These are phyloP conservation scores for Dendrocalamus latiflorus DNA, from an alignment of 202 grass and related monocot species.

Conservation along the genomic window DNA sequence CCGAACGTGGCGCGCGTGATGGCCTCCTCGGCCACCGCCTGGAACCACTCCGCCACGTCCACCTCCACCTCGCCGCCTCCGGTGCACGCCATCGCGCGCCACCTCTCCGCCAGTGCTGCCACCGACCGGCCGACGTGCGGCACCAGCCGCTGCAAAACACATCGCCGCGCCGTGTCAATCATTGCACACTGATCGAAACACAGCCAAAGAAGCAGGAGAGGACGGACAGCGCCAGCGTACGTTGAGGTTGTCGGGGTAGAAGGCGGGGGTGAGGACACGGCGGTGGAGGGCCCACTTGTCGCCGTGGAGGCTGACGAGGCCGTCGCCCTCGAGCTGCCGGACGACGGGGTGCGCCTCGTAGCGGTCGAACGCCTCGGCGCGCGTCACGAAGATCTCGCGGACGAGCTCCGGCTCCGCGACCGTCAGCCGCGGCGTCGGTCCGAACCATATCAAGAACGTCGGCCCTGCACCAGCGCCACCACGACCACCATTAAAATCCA, in stretches of 20 bases:
- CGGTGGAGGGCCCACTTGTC: slow-evolving; percentile 85
- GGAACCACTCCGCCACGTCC: slow-evolving; percentile 78
- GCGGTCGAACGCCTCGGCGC: slow-evolving; percentile 60
- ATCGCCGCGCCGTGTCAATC: slow-evolving; percentile 18
- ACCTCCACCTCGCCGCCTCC: slow-evolving; percentile 64
- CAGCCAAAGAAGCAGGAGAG: background rate
- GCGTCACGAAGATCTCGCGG: slow-evolving; percentile 63
- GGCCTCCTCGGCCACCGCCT: slow-evolving; percentile 67
- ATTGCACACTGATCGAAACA: background rate
- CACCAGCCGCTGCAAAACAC: slow-evolving; percentile 51
- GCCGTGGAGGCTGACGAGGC: slow-evolving; percentile 70
- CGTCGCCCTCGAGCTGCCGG: slow-evolving; percentile 82
- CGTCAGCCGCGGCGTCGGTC: slow-evolving; percentile 72
- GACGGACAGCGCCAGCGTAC: slow-evolving; percentile 18
- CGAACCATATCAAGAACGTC: slow-evolving; percentile 87
- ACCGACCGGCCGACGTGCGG: slow-evolving; percentile 70
- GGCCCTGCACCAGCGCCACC: slow-evolving; percentile 41
- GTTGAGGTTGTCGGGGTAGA: slow-evolving; percentile 86
- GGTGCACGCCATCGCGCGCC: slow-evolving; percentile 41
- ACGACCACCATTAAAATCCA: background rate
- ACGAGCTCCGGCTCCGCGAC: slow-evolving; percentile 70
- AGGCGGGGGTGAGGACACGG: slow-evolving; percentile 66
- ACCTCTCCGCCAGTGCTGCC: slow-evolving; percentile 51
- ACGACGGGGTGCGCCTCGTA: slow-evolving; percentile 82
- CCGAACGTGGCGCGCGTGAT: slow-evolving; percentile 73